These are phyloP conservation scores for Magnusiomyces magnusii DNA, from an alignment of 1,139 yeast genomes.

Conservation along the genomic window DNA sequence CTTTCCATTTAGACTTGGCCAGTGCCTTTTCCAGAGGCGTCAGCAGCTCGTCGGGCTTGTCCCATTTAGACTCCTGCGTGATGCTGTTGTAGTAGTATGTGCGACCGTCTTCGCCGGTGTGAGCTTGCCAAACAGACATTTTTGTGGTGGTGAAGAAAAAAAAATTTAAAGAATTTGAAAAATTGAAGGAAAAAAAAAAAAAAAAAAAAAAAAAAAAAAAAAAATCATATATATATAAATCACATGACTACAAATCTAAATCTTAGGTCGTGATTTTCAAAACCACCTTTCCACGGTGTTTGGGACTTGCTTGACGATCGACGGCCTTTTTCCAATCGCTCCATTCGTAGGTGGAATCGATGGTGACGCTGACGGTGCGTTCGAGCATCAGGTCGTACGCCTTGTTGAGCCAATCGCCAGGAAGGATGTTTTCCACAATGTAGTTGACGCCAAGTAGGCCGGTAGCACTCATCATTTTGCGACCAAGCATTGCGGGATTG, in stretches of 20 bases:
- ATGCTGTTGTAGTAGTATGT: constrained; percentile 60
- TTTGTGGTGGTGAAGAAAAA: neutral
- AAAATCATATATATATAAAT: too few species aligned
- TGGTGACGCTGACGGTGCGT: constrained; percentile 39
- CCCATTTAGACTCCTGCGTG: constrained; percentile 76
- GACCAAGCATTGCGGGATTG: constrained; percentile 31
- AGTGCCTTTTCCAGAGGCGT: constrained; percentile 31
- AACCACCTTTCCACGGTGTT: constrained; percentile 59
- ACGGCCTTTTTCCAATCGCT: constrained; percentile 46
- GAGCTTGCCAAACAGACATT: constrained; percentile 49
- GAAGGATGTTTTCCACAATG: constrained; percentile 22
- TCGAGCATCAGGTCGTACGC: constrained; percentile 37
- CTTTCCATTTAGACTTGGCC: constrained; percentile 50
- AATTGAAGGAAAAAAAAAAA: neutral
- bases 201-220: too few species aligned
- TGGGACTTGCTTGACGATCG: constrained; percentile 40
- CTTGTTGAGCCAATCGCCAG: constrained; percentile 25
- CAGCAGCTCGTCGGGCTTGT: constrained; percentile 52
- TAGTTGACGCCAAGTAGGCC: constrained; percentile 30
- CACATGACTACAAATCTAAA: neutral
- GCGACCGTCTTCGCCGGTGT: constrained; percentile 57
- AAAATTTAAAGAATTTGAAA: neutral
- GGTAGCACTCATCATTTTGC: constrained; percentile 25
- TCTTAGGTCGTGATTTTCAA: constrained; percentile 15
- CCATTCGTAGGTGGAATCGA: constrained; percentile 48